Conservation (phyloP, 129 eudicot species). For the Centrapalus pauciflorus region DNA sequence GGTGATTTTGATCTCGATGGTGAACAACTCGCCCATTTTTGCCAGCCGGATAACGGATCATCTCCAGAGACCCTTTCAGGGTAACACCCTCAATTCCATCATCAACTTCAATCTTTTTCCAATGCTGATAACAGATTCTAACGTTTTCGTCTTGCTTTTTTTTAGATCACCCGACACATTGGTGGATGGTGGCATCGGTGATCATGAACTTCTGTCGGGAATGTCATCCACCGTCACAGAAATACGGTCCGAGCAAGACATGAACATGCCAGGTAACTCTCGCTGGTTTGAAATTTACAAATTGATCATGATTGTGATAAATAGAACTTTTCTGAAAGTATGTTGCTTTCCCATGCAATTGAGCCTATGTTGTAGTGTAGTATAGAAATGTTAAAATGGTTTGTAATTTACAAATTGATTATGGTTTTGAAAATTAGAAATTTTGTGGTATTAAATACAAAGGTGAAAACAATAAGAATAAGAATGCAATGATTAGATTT, state of each 20-base stretch:
- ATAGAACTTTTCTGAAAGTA: too few species aligned
- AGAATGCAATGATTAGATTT: too few species aligned
- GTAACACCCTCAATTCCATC: slow-evolving; percentile 21
- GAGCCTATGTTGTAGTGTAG: not conserved
- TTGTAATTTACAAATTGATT: too few species aligned
- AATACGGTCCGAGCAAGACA: slow-evolving; percentile 50
- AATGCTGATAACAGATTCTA: not conserved
- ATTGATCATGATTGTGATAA: too few species aligned
- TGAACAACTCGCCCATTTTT: slow-evolving; percentile 26
- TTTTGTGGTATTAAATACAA: too few species aligned
- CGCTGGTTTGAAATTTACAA: too few species aligned
- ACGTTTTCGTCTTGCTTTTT: not conserved
- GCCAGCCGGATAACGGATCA: slow-evolving; percentile 38
- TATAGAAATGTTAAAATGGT: slow-evolving; percentile 8
- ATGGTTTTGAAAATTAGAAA: too few species aligned
- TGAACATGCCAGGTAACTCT: slow-evolving; percentile 40
- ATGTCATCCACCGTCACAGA: slow-evolving; percentile 50
- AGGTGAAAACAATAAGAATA: too few species aligned
- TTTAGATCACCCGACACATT: slow-evolving; percentile 48
- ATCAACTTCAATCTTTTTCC: not conserved
- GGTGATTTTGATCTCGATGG: slow-evolving; percentile 57
- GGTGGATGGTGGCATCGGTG: slow-evolving; percentile 28
- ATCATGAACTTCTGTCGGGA: slow-evolving; percentile 44
- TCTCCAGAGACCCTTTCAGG: slow-evolving; percentile 59
- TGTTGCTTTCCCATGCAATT: not conserved